Base-by-base conservation (phyloP, 2,329 filamentous ascomycete species). In the Fusarium bactridioides region DNA sequence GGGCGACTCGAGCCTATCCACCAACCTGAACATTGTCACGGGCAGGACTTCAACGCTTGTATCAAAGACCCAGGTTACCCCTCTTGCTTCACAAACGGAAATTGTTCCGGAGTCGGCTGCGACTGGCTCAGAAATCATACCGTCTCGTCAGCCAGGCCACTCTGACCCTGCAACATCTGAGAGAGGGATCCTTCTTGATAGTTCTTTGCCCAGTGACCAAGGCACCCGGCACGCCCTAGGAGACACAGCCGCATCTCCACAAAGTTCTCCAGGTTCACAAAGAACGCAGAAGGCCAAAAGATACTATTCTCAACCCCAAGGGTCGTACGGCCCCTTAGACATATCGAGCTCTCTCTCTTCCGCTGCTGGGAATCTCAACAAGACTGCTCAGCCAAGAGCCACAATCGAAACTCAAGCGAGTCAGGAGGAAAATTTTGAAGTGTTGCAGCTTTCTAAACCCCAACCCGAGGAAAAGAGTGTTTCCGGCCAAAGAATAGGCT, bases 111-210 rank as follows among this genome's bases (percentile, higher is more conserved):
- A 73, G 23, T 74, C 69, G 10, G 61, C 59, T 23, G 61, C 45
- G 31, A 57, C 58, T 27, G 56, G 54, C 27, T 71, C 62, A 11
- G 67, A 74, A 23, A 38, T 27, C 33, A 78, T 79, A 61, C 74
- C 78, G 10, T 80, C 79, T 37, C 78, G 60, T 48, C 80, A 81
- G 59, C 76, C 71, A 40, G 61, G 71, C 23, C 72, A 64, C 23
- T 33, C 59, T 45, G 67, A 35, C 31, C n/a, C 27, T 35, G 40
- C 29, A 31, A 44, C 37, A 33, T n/a, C 27, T 12, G 60, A 33
- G 18, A 69, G 60, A 9, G 53, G 57, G 19, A 48, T 60, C 21
- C 27, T 37, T 23, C 67, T 67, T 41, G 53, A 50, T 10, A 50
- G 43, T 48, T 43, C 23, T n/a, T 21, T 58, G 18, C 48, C 48